Percentiles rank a stretch among this genome's conserved stretches.
Conservation (phyloP, 805 yeast genomes). For the Saccharomycopsis selenospora region DNA sequence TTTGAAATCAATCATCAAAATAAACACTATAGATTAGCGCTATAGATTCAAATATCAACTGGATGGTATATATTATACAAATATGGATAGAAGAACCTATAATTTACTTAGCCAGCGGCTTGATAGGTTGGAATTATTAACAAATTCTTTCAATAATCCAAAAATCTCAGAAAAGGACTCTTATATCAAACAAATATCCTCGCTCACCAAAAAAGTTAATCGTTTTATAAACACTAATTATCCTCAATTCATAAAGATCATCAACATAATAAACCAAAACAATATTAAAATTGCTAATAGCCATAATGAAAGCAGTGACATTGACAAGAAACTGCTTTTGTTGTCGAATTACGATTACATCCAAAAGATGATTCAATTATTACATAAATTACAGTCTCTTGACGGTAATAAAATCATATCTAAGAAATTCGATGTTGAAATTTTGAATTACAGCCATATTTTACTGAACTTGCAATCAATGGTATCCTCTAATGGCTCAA, state of each 20-base stretch:
- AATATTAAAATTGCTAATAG: neutral
- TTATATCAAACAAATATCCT: neutral
- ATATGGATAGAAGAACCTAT: conserved; percentile 11
- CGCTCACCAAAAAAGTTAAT: neutral
- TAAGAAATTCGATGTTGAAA: conserved; percentile 1
- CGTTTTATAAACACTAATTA: neutral
- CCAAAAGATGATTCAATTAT: neutral
- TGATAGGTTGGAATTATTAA: conserved; percentile 11
- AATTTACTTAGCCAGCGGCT: conserved; percentile 7
- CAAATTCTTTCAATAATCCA: neutral
- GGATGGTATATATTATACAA: no score
- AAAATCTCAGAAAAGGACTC: neutral
- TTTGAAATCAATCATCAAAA: no score
- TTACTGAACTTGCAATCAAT: neutral
- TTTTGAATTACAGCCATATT: neutral
- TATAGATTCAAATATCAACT: no score
- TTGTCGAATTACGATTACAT: conserved; percentile 5
- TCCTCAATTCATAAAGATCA: conserved; percentile 4
- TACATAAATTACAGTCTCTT: neutral
- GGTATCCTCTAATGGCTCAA: neutral
- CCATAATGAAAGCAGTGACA: neutral
- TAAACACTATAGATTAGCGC: no score
- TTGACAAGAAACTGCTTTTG: conserved; percentile 3
- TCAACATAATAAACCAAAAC: neutral
- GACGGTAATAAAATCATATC: conserved; percentile 4